Base-by-base conservation (phyloP, 1,284 basidiomycete species). In the Apiotrichum sp. region DNA sequence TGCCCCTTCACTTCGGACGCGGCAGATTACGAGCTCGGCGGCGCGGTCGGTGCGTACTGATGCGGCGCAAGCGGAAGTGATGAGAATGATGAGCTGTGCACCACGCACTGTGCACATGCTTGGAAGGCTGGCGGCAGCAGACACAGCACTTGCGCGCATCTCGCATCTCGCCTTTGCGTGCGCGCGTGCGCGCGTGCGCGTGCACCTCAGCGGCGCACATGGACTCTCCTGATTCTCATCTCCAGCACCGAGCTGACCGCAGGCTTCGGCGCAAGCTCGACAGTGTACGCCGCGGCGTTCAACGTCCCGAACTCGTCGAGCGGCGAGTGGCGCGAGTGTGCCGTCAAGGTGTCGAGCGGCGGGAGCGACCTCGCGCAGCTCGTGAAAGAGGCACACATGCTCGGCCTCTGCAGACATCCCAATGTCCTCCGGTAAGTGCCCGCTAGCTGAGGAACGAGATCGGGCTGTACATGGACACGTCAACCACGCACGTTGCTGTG, bases 221-320 rank as follows among this genome's bases (percentile, higher is more conserved):
- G 13, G 8, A 13, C 36, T 38, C 13, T 38, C 13, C 9, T 9
- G 9, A 13, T 38, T 8, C 36, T 13, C 9, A 38, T 38, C 13
- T 8, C 36, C 13, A 13, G 22, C 22, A 38, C 36, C 36, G 36
- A 9, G 9, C 29, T 32, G n/a, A 40, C 38, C 22, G 2, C 50
- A 74, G 71, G 72, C n/a, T 73, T 71, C 48, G 72, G 72, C 31
- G 71, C 72, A 13, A 67, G 65, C 3, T 69, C 72, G 0, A 71
- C 65, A 3, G 72, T 74, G 4, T 70, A 73, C 50, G 49, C 66
- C 11, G 70, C 65, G 0, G 55, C 64, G 0, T 70, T 69, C 62
- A 66, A 57, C 43, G 36, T 57, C 31, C 55, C 61, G 13, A 11
- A 45, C 33, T 46, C 53, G 13, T 1, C 34, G n/a, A 14, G 42